phyloP scores from a whole-genome alignment of 2,329 filamentous ascomycete genomes.

The Neoarthrinium moseri region DNA sequence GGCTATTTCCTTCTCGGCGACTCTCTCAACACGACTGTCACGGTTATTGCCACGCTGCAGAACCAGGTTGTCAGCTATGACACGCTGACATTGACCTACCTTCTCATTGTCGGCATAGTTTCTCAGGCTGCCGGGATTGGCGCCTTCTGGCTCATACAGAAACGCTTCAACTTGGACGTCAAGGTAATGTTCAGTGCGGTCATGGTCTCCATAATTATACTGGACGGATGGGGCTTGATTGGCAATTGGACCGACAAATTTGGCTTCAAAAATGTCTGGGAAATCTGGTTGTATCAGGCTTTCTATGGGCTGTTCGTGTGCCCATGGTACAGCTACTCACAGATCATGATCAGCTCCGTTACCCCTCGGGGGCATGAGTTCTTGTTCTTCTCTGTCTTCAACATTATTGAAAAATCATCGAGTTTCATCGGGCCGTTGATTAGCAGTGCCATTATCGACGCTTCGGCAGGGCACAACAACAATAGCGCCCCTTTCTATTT shows the following conservation, averaged over 20 bases:
- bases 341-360: slow-evolving; percentile 70
- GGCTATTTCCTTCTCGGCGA: slow-evolving; percentile 71
- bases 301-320: slow-evolving; percentile 68
- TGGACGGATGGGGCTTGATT: slow-evolving; percentile 50
- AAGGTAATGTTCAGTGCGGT: slow-evolving; percentile 70
- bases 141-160: slow-evolving; percentile 60
- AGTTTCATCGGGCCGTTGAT: slow-evolving; percentile 69
- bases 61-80: slow-evolving; percentile 65
- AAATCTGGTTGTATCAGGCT: slow-evolving; percentile 43
- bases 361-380: slow-evolving; percentile 68
- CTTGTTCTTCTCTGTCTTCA: slow-evolving; percentile 68
- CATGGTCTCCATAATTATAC: slow-evolving; percentile 59
- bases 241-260: slow-evolving; percentile 44
- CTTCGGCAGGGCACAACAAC: slow-evolving; percentile 50
- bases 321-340: slow-evolving; percentile 69
- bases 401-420: slow-evolving; percentile 66
- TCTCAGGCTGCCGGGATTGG: slow-evolving; percentile 64
- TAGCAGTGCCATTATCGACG: slow-evolving; percentile 68
- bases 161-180: slow-evolving; percentile 55
- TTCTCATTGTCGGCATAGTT: slow-evolving; percentile 64
- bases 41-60: slow-evolving; percentile 64
- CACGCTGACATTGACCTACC: slow-evolving; percentile 62
- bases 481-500: slow-evolving; percentile 67
- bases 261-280: slow-evolving; percentile 45
- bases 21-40: slow-evolving; percentile 68